These are phyloP conservation scores for Phanerochaete carnosa DNA, from an alignment of 768 basidiomycete genomes.

Conservation along the genomic window DNA sequence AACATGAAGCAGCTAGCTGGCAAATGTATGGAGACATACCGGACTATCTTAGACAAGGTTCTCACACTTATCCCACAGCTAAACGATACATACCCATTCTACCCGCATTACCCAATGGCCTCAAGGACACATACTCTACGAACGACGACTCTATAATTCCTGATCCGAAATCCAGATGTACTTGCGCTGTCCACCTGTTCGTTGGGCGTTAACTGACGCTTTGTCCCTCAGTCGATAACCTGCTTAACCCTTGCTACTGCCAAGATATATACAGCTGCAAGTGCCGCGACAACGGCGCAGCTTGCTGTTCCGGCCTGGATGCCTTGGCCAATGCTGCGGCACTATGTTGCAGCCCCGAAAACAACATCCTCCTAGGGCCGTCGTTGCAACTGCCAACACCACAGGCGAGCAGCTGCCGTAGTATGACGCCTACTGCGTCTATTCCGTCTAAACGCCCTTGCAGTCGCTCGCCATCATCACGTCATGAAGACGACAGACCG, in stretches of 20 bases:
- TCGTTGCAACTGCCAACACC: not conserved
- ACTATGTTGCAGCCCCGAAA: conserved; percentile 17
- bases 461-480: not conserved
- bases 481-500: not conserved
- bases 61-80: not conserved
- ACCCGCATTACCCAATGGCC: conserved; percentile 72
- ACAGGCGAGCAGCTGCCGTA: conserved; percentile 4
- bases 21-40: conserved; percentile 8
- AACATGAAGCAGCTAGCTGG: conserved; percentile 11
- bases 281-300: not conserved
- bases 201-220: too few species aligned
- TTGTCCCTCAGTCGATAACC: too few species aligned
- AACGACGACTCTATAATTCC: conserved; percentile 22
- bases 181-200: too few species aligned
- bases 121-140: conserved; percentile 48
- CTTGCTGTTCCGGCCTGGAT: conserved; percentile 23
- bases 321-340: conserved; percentile 36
- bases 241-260: too few species aligned
- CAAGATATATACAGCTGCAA: too few species aligned
- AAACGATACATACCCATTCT: conserved; percentile 63
- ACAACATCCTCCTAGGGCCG: not conserved
- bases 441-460: not conserved
- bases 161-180: conserved; percentile 32
- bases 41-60: not conserved
- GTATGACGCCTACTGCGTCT: not conserved